phyloP scores from a whole-genome alignment of 2,329 filamentous ascomycete genomes.

The Orbilia blumenaviensis region DNA sequence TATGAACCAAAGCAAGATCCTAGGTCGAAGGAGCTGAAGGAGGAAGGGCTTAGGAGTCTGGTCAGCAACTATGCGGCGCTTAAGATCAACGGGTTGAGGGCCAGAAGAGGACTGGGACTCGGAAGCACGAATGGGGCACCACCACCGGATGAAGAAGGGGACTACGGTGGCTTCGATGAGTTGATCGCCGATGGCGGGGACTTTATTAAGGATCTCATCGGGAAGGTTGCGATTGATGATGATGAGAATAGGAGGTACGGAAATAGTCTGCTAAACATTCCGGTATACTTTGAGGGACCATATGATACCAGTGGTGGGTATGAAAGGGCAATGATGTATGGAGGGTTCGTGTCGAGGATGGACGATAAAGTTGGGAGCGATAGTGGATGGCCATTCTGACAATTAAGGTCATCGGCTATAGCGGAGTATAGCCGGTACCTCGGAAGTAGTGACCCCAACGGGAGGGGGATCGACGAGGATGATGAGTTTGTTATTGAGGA shows the following conservation, averaged over 20 bases:
- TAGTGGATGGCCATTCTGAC: constrained; percentile 52
- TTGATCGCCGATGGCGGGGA: constrained; percentile 51
- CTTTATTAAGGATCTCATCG: constrained; percentile 51
- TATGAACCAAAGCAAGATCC: constrained; percentile 49
- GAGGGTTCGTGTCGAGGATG: constrained; percentile 45
- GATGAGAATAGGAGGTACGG: constrained; percentile 48
- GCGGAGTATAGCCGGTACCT: constrained; percentile 51
- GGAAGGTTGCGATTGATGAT: constrained; percentile 50
- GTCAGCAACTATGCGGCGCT: constrained; percentile 46
- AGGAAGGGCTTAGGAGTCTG: constrained; percentile 43
- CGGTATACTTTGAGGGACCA: constrained; percentile 41
- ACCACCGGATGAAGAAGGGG: constrained; percentile 37
- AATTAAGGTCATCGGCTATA: constrained; percentile 54
- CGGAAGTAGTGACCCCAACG: constrained; percentile 23
- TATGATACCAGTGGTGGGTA: constrained; percentile 31
- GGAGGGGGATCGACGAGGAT: constrained; percentile 25
- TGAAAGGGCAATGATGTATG: constrained; percentile 48
- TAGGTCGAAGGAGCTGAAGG: constrained; percentile 23
- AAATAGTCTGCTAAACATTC: constrained; percentile 44
- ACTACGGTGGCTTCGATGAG: constrained; percentile 49
- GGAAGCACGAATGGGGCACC: constrained; percentile 44
- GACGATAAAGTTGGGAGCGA: constrained; percentile 50
- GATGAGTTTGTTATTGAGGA: constrained; percentile 52
- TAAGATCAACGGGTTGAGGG: constrained; percentile 43
- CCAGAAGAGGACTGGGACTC: constrained; percentile 32